A percentile compares a stretch with the other conserved stretches of the same genome.
Evolutionary conservation across 371 early-diverging fungal species (phyloP).

Genomic region (Sporodiniella umbellata): DNA sequence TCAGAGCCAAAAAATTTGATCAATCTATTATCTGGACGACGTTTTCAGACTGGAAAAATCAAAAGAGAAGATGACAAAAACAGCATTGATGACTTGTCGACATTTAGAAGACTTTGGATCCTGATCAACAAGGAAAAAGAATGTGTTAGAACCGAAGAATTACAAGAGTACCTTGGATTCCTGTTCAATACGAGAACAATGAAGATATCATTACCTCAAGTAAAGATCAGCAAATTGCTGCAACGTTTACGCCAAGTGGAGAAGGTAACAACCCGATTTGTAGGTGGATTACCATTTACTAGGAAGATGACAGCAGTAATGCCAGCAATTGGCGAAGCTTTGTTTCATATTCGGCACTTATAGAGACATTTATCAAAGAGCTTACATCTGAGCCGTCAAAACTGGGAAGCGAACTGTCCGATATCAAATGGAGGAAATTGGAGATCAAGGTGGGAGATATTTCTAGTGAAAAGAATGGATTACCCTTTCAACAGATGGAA

Average conservation of each 20-base stretch:
- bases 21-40: conserved; percentile 13
- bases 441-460: background rate
- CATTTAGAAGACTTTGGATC: conserved; percentile 6
- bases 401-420: background rate
- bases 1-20: conserved; percentile 3
- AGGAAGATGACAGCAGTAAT: conserved; percentile 10
- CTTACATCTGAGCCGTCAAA: background rate
- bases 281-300: conserved; percentile 4
- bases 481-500: conserved; percentile 1
- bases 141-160: background rate
- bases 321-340: conserved; percentile 9
- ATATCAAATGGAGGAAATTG: background rate
- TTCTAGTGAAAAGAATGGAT: conserved; percentile 3
- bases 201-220: background rate
- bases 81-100: background rate
- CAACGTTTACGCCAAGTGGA: background rate
- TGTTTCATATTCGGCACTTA: conserved; percentile 3
- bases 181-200: conserved; percentile 8
- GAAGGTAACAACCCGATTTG: background rate
- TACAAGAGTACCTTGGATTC: conserved; percentile 12
- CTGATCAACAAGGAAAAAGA: conserved; percentile 7
- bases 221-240: conserved; percentile 4
- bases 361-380: conserved; percentile 3
- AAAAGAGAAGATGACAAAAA: background rate
- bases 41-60: conserved; percentile 1